Conservation (phyloP, 2,329 filamentous ascomycete species). For the Exophiala spinifera region DNA sequence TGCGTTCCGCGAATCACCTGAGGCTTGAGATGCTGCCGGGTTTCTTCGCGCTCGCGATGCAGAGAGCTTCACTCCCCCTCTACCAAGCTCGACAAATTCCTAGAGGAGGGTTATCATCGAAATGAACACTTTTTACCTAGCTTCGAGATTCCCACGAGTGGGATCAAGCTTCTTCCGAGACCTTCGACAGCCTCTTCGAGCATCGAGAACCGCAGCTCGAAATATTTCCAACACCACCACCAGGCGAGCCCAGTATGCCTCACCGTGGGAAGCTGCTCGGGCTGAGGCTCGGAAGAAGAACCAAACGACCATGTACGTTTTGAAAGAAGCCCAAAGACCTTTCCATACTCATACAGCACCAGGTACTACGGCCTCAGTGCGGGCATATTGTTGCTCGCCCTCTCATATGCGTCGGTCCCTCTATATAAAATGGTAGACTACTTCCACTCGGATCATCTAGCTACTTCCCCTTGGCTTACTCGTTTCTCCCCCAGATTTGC, state of each 20-base stretch:
- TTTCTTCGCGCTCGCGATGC: not conserved
- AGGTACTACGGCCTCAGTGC: constrained; percentile 64
- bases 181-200: not conserved
- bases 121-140: not conserved
- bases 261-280: constrained; percentile 21
- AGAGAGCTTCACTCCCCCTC: not conserved
- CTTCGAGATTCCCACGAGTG: not conserved
- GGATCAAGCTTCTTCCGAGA: not conserved
- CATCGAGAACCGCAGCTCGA: not conserved
- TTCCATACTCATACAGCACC: constrained; percentile 1
- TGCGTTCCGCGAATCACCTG: constrained; percentile 1
- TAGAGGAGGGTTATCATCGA: too few relatives aligned
- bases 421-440: constrained; percentile 63
- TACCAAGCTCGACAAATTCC: not conserved
- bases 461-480: not conserved
- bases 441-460: not conserved
- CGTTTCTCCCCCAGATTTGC: constrained; percentile 40
- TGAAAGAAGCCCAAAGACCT: not conserved
- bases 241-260: constrained; percentile 14
- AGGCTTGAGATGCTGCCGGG: not conserved
- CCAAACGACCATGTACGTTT: constrained; percentile 25
- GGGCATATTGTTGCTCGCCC: constrained; percentile 60
- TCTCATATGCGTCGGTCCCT: constrained; percentile 64
- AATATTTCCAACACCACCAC: constrained; percentile 15
- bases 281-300: constrained; percentile 26